A percentile compares a stretch with the other conserved stretches of the same genome.
Evolutionary conservation across 148 eudicot species (phyloP).

Genomic region (Polygonum maritimum): DNA sequence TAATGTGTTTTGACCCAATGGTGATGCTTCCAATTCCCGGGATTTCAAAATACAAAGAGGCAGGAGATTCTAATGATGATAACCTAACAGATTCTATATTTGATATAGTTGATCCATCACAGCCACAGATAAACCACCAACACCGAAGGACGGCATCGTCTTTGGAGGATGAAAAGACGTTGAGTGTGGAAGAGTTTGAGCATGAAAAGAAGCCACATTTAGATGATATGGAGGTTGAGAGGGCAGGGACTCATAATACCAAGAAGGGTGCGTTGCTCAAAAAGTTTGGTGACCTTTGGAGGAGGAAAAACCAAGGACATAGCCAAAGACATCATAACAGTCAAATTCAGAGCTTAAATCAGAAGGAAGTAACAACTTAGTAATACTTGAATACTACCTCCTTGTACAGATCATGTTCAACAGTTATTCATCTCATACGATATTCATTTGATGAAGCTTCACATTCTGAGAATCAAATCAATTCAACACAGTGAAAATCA

Average conservation of each 20-base stretch:
- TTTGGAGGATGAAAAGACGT: conserved; percentile 23
- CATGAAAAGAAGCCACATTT: conserved; percentile 23
- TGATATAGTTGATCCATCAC: conserved; percentile 34
- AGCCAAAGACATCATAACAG: neutral
- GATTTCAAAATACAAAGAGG: conserved; percentile 16
- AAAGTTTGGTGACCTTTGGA: conserved; percentile 50
- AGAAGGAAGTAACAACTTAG: conserved; percentile 25
- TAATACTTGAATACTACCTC: neutral
- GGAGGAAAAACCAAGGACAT: conserved; percentile 22
- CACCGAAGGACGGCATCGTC: conserved; percentile 23
- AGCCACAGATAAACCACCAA: neutral
- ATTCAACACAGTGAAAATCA: neutral
- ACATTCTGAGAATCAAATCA: neutral
- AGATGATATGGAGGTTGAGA: conserved; percentile 38
- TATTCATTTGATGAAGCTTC: neutral
- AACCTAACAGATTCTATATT: conserved; percentile 64
- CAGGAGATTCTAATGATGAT: conserved; percentile 40
- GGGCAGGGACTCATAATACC: conserved; percentile 21
- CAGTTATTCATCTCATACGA: neutral
- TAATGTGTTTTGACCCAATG: conserved; percentile 40
- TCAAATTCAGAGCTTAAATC: neutral
- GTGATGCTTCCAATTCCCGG: conserved; percentile 25
- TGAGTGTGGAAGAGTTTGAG: conserved; percentile 32
- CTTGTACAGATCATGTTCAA: neutral
- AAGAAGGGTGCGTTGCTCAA: conserved; percentile 41